These are phyloP conservation scores for Xylaria sp. DNA, from an alignment of 2,329 filamentous ascomycete species.

Conservation along the genomic window DNA sequence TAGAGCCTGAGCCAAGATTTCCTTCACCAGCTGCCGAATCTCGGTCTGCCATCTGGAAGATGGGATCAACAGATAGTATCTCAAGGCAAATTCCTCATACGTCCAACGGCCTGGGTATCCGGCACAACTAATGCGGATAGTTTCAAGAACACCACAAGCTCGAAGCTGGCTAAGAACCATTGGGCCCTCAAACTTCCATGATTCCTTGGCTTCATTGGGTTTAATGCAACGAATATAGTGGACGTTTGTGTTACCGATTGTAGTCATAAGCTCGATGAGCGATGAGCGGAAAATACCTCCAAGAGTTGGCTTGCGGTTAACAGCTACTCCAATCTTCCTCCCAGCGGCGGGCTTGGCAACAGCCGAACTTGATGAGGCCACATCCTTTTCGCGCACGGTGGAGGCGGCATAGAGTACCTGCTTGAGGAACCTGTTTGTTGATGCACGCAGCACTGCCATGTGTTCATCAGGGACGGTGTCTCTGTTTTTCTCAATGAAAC, in stretches of 20 bases:
- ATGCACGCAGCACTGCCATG: slow-evolving; percentile 86
- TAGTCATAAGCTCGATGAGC: slow-evolving; percentile 95
- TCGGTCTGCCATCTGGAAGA: slow-evolving; percentile 91
- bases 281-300: slow-evolving; percentile 99
- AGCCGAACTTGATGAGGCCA: slow-evolving; percentile 65
- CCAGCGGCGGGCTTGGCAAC: slow-evolving; percentile 82
- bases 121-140: slow-evolving; percentile 94
- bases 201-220: slow-evolving; percentile 93
- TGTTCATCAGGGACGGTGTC: slow-evolving; percentile 99
- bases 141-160: slow-evolving; percentile 98
- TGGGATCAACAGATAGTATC: slow-evolving; percentile 97
- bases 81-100: slow-evolving; percentile 95
- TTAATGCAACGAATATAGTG: slow-evolving; percentile 99
- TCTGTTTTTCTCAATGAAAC: slow-evolving; percentile 99
- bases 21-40: slow-evolving; percentile 91
- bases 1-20: slow-evolving; percentile 86
- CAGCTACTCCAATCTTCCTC: slow-evolving; percentile 86
- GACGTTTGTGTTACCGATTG: slow-evolving; percentile 96
- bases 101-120: slow-evolving; percentile 98
- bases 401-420: slow-evolving; percentile 86
- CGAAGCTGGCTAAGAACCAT: slow-evolving; percentile 98
- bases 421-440: slow-evolving; percentile 82
- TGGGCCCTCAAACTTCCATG: slow-evolving; percentile 97
- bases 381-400: slow-evolving; percentile 87
- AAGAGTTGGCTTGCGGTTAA: slow-evolving; percentile 94